Evolutionary conservation across 768 basidiomycete species (phyloP).

Genomic region (Pleurotus platypus): DNA sequence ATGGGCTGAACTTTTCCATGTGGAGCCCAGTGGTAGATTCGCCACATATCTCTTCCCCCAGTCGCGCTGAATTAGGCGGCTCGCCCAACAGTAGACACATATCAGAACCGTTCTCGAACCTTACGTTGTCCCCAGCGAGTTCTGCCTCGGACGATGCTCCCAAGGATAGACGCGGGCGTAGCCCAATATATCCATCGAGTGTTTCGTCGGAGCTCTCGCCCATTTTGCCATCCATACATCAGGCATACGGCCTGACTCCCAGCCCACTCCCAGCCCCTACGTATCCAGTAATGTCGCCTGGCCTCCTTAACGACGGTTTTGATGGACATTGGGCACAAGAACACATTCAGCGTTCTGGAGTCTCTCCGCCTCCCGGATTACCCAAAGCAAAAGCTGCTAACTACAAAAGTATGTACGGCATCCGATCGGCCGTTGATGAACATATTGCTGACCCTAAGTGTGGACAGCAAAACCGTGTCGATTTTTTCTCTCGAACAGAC

Average conservation of each 20-base stretch:
- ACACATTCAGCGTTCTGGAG: not conserved
- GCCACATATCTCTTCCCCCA: not conserved
- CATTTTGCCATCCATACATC: not conserved
- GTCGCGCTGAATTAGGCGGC: not conserved
- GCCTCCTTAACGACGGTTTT: not conserved
- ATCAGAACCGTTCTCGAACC: not conserved
- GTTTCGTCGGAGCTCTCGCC: not conserved
- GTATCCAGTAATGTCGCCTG: not conserved
- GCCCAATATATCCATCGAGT: not conserved
- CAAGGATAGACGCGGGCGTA: not conserved
- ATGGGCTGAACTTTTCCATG: not conserved
- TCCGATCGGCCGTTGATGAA: not conserved
- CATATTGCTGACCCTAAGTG: not conserved
- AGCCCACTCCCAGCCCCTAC: not conserved
- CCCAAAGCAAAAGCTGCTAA: constrained; percentile 20
- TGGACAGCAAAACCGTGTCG: constrained; percentile 60
- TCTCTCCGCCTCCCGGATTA: not conserved
- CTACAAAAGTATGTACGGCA: constrained; percentile 37
- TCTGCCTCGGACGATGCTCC: constrained; percentile 1
- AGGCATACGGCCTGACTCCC: not conserved
- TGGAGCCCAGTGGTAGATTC: constrained; percentile 3
- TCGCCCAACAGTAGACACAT: not conserved
- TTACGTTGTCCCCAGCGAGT: not conserved
- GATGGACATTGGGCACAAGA: not conserved
- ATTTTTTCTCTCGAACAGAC: constrained; percentile 41